Conservation (phyloP, 805 yeast species). For the Candida sakaeoensis region DNA sequence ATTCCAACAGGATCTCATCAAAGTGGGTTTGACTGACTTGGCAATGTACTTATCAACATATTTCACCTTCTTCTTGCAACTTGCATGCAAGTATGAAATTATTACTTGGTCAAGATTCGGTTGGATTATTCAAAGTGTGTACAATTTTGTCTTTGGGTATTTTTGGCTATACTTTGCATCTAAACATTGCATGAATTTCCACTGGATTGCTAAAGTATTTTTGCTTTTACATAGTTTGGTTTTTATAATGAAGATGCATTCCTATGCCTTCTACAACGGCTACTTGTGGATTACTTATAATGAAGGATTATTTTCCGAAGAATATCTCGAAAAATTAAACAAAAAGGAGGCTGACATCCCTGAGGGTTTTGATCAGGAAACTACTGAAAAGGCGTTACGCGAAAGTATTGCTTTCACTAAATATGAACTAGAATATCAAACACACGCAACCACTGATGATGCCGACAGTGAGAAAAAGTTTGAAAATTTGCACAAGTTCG, state of each 20-base stretch:
- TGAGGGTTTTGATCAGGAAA: conserved; percentile 23
- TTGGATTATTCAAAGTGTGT: conserved; percentile 52
- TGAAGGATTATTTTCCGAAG: conserved; percentile 51
- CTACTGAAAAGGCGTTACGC: conserved; percentile 24
- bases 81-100: conserved; percentile 38
- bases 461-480: conserved; percentile 4
- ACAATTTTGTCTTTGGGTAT: conserved; percentile 51
- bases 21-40: conserved; percentile 72
- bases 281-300: conserved; percentile 65
- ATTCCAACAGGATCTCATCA: conserved; percentile 56
- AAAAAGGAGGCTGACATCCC: conserved; percentile 16
- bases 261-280: conserved; percentile 89
- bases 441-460: conserved; percentile 24
- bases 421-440: conserved; percentile 64
- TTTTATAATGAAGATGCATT: conserved; percentile 90
- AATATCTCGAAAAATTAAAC: conserved; percentile 39
- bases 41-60: conserved; percentile 70
- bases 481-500: conserved; percentile 9
- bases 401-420: conserved; percentile 64
- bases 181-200: conserved; percentile 43
- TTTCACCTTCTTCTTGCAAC: conserved; percentile 57
- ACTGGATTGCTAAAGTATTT: conserved; percentile 91
- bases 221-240: conserved; percentile 81
- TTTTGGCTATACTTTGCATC: conserved; percentile 59
- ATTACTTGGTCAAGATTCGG: conserved; percentile 67